These are phyloP conservation scores for Debaryomycetaceae sp. DNA, from an alignment of 1,139 yeast genomes.

Conservation along the genomic window DNA sequence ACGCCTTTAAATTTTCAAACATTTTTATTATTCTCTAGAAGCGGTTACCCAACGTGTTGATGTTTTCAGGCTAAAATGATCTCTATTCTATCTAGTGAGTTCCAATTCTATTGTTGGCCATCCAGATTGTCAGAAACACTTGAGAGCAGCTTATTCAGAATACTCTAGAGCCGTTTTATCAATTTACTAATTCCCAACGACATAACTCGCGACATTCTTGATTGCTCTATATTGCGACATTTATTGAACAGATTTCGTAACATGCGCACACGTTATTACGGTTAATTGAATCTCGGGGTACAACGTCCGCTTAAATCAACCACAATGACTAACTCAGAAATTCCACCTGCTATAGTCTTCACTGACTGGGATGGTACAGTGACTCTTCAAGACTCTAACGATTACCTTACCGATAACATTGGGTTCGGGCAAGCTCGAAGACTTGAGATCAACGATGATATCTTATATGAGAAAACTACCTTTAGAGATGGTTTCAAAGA, in stretches of 20 bases:
- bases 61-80: background rate
- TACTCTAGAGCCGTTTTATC: background rate
- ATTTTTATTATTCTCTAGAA: too few species aligned
- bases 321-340: constrained; percentile 4
- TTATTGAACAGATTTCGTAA: background rate
- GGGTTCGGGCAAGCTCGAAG: constrained; percentile 82
- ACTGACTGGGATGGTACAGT: constrained; percentile 99
- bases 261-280: background rate
- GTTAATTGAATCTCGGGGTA: background rate
- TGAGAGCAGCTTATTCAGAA: background rate
- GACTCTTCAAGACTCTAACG: constrained; percentile 87
- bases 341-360: constrained; percentile 70
- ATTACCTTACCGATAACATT: constrained; percentile 77
- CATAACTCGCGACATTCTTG: background rate
- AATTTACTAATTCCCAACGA: background rate
- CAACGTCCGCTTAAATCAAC: background rate
- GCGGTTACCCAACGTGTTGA: too few species aligned
- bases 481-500: constrained; percentile 81
- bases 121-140: background rate
- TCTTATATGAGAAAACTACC: constrained; percentile 62
- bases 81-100: background rate
- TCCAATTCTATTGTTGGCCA: background rate
- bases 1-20: constrained; percentile 68
- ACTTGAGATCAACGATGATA: constrained; percentile 63
- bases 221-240: background rate